These are phyloP conservation scores for Moesziomyces antarcticus DNA, from an alignment of 1,284 basidiomycete species.

Conservation along the genomic window DNA sequence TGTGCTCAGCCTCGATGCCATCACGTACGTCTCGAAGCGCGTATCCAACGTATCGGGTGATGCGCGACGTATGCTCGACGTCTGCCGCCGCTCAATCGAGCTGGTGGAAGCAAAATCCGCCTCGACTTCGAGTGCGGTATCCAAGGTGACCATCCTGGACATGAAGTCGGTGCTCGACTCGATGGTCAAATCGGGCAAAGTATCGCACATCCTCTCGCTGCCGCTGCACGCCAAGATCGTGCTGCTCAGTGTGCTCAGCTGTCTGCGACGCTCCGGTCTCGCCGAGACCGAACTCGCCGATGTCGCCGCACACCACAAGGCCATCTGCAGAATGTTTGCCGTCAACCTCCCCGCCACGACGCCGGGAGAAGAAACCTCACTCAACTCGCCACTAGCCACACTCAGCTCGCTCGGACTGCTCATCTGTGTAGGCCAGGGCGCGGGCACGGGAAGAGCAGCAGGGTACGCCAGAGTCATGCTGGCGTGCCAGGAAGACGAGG, in stretches of 20 bases:
- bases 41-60: conserved; percentile 94
- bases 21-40: conserved; percentile 89
- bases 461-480: conserved; percentile 56
- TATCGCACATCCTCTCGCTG: conserved; percentile 55
- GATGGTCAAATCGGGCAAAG: conserved; percentile 91
- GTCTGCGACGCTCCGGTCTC: conserved; percentile 83
- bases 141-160: conserved; percentile 77
- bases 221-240: conserved; percentile 61
- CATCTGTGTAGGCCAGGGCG: conserved; percentile 60
- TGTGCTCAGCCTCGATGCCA: conserved; percentile 76
- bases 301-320: conserved; percentile 69
- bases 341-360: conserved; percentile 8
- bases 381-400: conserved; percentile 47
- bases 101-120: conserved; percentile 56
- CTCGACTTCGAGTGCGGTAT: conserved; percentile 21
- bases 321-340: conserved; percentile 53
- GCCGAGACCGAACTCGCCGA: conserved; percentile 86
- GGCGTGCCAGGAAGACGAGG: conserved; percentile 62
- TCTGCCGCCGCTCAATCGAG: conserved; percentile 74
- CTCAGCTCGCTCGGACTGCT: conserved; percentile 57
- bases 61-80: conserved; percentile 90
- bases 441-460: conserved; percentile 54
- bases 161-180: conserved; percentile 84
- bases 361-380: conserved; percentile 2
- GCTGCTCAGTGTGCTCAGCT: conserved; percentile 82